Percentiles rank a stretch among this genome's conserved stretches.
Evolutionary conservation across 2,329 filamentous ascomycete species (phyloP).

Genomic region (Ophiocordyceps robertsii): DNA sequence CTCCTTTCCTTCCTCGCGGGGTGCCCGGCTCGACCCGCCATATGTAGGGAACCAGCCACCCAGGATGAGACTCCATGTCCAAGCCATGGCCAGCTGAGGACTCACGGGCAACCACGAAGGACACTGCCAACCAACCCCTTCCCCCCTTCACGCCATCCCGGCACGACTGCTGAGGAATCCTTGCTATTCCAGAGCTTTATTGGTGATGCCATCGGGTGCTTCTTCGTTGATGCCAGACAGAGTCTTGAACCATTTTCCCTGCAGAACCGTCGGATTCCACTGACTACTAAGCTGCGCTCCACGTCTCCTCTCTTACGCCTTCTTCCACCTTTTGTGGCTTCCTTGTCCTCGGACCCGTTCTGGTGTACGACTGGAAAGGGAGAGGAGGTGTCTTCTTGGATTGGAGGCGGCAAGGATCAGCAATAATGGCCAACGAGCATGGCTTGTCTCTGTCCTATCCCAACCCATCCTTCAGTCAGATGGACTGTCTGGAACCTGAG

Average conservation of each 20-base stretch:
- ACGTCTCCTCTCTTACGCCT: too few relatives aligned
- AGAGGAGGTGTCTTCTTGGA: too few relatives aligned
- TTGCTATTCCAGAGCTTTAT: too few relatives aligned
- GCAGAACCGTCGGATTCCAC: too few relatives aligned
- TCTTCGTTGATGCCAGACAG: too few relatives aligned
- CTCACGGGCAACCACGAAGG: not conserved
- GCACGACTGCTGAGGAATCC: too few relatives aligned
- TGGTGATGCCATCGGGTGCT: too few relatives aligned
- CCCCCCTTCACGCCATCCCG: not conserved
- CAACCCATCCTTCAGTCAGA: conserved; percentile 11
- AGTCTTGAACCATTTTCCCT: too few relatives aligned
- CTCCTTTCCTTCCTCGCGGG: not conserved
- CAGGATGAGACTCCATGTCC: not conserved
- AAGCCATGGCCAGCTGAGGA: not conserved
- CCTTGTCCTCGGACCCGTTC: not conserved
- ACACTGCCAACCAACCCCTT: too few relatives aligned
- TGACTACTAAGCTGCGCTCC: too few relatives aligned
- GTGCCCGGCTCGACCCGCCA: not conserved
- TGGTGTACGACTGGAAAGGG: too few relatives aligned
- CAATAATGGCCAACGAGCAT: conserved; percentile 1
- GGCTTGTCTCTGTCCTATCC: conserved; percentile 8
- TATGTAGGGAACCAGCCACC: conserved; percentile 2
- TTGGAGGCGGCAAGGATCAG: not conserved
- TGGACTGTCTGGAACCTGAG: conserved; percentile 3
- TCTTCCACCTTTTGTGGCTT: too few relatives aligned